Percentiles rank a stretch among this genome's conserved stretches.
Evolutionary conservation across 495 filamentous ascomycete genomes (phyloP).

Genomic region (Xylaria curta): DNA sequence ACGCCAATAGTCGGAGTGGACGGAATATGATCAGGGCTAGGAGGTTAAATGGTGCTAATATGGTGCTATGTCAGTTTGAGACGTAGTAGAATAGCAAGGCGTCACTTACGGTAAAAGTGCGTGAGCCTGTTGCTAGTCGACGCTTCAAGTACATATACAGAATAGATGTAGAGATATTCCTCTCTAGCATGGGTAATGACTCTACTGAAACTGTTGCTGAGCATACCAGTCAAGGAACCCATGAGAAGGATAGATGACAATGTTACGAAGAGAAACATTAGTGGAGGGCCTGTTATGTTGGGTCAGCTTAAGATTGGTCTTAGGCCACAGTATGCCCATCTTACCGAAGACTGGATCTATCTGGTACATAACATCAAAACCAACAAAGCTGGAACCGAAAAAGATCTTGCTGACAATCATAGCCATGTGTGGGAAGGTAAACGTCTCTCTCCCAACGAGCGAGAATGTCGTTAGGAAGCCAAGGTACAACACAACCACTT

Average conservation of each 20-base stretch:
- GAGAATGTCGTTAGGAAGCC: slow-evolving; percentile 94
- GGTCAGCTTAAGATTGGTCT: slow-evolving; percentile 49
- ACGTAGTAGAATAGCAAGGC: slow-evolving; percentile 39
- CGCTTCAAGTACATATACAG: slow-evolving; percentile 78
- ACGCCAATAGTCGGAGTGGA: slow-evolving; percentile 78
- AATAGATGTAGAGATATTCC: slow-evolving; percentile 84
- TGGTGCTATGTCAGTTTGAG: slow-evolving; percentile 34
- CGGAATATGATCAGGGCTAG: slow-evolving; percentile 83
- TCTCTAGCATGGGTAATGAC: slow-evolving; percentile 74
- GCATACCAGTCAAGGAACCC: slow-evolving; percentile 87
- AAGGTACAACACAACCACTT: slow-evolving; percentile 76
- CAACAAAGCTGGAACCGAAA: slow-evolving; percentile 75
- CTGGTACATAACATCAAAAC: slow-evolving; percentile 67
- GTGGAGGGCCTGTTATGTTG: slow-evolving; percentile 62
- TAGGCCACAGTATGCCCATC: slow-evolving; percentile 12
- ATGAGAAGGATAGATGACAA: slow-evolving; percentile 91
- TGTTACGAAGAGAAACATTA: slow-evolving; percentile 83
- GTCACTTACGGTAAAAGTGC: slow-evolving; percentile 70
- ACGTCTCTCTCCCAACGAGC: slow-evolving; percentile 79
- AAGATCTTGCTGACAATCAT: slow-evolving; percentile 89
- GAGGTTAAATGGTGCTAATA: slow-evolving; percentile 67
- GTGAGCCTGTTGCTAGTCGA: slow-evolving; percentile 80
- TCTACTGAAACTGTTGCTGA: slow-evolving; percentile 87
- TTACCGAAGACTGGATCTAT: slow-evolving; percentile 54
- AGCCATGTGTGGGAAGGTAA: slow-evolving; percentile 77